phyloP scores from a whole-genome alignment of 1,139 yeast genomes.

The Nakaseomyces delphensis region DNA sequence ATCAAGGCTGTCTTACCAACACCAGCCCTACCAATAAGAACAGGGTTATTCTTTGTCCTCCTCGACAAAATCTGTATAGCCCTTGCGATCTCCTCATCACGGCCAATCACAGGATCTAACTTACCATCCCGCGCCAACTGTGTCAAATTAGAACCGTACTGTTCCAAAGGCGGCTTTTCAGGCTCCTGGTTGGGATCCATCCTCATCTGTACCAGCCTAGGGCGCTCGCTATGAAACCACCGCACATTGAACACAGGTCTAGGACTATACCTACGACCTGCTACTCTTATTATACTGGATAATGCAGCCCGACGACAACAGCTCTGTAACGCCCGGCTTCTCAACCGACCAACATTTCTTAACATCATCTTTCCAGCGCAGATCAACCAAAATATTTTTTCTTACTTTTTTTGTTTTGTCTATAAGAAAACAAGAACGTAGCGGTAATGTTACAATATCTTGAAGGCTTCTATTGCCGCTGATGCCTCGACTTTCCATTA shows the following conservation, averaged over 20 bases:
- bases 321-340: not conserved
- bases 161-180: constrained; percentile 70
- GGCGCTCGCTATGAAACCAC: not conserved
- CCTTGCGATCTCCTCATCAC: constrained; percentile 89
- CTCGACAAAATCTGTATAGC: constrained; percentile 88
- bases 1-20: constrained; percentile 95
- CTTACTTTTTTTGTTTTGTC: not conserved
- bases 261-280: too few species aligned
- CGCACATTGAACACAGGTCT: too few species aligned
- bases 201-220: constrained; percentile 29
- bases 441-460: not conserved
- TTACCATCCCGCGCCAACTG: constrained; percentile 82
- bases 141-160: constrained; percentile 82
- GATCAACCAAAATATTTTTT: not conserved
- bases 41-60: constrained; percentile 91
- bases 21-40: constrained; percentile 90
- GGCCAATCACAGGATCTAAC: constrained; percentile 91
- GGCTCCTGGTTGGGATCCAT: constrained; percentile 39
- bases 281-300: not conserved
- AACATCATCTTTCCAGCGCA: not conserved
- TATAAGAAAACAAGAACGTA: not conserved
- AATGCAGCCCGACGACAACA: not conserved
- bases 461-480: not conserved
- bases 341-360: not conserved
- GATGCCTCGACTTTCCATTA: not conserved